Conservation (phyloP, 2,329 filamentous ascomycete genomes). For the Rutstroemia sp. region DNA sequence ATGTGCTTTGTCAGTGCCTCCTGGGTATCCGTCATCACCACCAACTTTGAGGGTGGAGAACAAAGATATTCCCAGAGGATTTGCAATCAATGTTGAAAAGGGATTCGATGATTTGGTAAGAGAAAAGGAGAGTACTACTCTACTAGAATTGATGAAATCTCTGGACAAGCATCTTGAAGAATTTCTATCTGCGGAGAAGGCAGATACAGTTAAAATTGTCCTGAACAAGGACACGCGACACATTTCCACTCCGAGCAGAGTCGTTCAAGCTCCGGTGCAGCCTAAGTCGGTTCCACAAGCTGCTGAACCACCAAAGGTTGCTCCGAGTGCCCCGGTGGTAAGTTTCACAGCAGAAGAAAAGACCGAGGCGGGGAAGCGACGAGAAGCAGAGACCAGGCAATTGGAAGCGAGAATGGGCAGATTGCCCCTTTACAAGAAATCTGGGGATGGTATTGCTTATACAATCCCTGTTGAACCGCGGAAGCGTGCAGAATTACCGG, state of each 20-base stretch:
- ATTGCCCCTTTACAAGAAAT: constrained; percentile 58
- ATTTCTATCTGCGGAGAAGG: constrained; percentile 62
- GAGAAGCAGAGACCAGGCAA: constrained; percentile 61
- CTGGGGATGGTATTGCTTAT: constrained; percentile 62
- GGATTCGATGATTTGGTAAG: constrained; percentile 62
- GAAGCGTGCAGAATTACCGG: constrained; percentile 52
- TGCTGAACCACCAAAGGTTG: constrained; percentile 1
- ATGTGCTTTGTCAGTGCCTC: constrained; percentile 60
- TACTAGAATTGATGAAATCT: constrained; percentile 60
- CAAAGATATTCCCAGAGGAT: constrained; percentile 62
- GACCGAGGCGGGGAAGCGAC: constrained; percentile 51
- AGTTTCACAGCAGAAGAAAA: constrained; percentile 52
- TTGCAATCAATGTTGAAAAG: constrained; percentile 67
- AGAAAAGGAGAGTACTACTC: constrained; percentile 46
- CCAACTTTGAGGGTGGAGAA: constrained; percentile 60
- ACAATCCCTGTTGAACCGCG: constrained; percentile 63
- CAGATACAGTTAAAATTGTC: constrained; percentile 60
- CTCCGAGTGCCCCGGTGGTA: constrained; percentile 14
- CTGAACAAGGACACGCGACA: constrained; percentile 29
- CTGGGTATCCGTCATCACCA: constrained; percentile 49
- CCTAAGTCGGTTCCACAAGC: constrained; percentile 4
- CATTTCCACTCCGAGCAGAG: constrained; percentile 22
- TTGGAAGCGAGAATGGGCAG: constrained; percentile 69
- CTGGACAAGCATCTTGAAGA: constrained; percentile 66
- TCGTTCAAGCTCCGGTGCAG: constrained; percentile 1